phyloP scores from a whole-genome alignment of 2,329 filamentous ascomycete genomes.

The Aspergillus sp. region DNA sequence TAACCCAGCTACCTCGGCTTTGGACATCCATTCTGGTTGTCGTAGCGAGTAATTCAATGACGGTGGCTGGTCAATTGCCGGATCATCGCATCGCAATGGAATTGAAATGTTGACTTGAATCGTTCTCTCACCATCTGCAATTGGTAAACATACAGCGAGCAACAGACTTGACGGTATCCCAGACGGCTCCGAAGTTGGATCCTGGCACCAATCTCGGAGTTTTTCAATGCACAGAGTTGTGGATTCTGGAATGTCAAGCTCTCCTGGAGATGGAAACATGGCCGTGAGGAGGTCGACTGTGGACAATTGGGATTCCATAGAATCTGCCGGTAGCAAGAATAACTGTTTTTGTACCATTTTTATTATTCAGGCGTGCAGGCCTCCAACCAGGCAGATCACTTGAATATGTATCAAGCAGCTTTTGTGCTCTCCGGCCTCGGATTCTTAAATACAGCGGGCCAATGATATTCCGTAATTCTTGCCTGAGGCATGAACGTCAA shows the following conservation, averaged over 20 bases:
- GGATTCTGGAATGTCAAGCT: conserved; percentile 38
- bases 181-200: conserved; percentile 6
- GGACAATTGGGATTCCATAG: conserved; percentile 44
- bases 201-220: conserved; percentile 22
- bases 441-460: too few species aligned
- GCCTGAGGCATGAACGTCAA: too few species aligned
- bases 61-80: conserved; percentile 17
- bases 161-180: conserved; percentile 16
- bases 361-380: background rate
- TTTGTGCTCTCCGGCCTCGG: too few species aligned
- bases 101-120: conserved; percentile 25
- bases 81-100: conserved; percentile 14
- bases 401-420: too few species aligned
- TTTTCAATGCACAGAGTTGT: conserved; percentile 20
- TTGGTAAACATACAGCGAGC: conserved; percentile 19
- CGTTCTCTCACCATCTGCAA: conserved; percentile 15
- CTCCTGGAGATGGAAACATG: conserved; percentile 42
- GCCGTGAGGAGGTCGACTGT: conserved; percentile 48
- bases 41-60: conserved; percentile 31
- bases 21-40: conserved; percentile 49
- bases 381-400: too few species aligned
- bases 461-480: too few species aligned
- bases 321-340: conserved; percentile 33
- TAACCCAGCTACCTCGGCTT: conserved; percentile 38
- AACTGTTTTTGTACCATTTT: conserved; percentile 11